Conservation (phyloP, 805 yeast genomes). For the Kockiozyma suomiensis region DNA sequence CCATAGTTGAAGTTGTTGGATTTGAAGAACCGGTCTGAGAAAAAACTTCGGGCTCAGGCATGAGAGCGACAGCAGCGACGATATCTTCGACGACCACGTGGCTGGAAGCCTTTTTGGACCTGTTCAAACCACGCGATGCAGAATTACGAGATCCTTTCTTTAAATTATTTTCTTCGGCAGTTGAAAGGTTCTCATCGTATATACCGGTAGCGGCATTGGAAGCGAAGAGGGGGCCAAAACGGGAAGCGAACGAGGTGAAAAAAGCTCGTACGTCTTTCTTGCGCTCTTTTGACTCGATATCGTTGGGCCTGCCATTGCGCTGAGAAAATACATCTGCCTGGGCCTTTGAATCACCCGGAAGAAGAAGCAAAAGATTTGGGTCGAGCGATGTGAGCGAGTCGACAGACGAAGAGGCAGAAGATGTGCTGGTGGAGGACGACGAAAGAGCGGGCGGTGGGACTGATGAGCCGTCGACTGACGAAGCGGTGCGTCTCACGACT, state of each 20-base stretch:
- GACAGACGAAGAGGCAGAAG: conserved; percentile 11
- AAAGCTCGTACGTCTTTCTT: conserved; percentile 13
- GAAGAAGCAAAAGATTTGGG: conserved; percentile 13
- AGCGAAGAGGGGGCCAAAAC: conserved; percentile 19
- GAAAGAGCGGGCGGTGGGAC: conserved; percentile 11
- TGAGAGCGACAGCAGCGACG: conserved; percentile 4
- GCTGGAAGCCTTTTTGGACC: not conserved
- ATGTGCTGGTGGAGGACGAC: not conserved
- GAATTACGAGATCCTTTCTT: conserved; percentile 2
- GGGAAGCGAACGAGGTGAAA: conserved; percentile 25
- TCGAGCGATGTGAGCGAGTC: conserved; percentile 20
- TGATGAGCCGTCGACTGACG: not conserved
- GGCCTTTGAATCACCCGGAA: not conserved
- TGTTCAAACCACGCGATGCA: not conserved
- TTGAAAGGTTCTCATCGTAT: not conserved
- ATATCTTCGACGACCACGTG: conserved; percentile 11
- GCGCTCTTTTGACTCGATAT: not conserved
- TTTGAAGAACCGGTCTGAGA: not conserved
- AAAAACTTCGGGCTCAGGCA: conserved; percentile 2
- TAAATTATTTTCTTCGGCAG: not conserved
- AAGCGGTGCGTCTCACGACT: conserved; percentile 1
- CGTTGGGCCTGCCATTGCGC: not conserved
- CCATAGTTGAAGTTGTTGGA: too few species aligned
- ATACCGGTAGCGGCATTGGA: conserved; percentile 7
- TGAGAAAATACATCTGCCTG: not conserved